A percentile compares a stretch with the other conserved stretches of the same genome.
Evolutionary conservation across 2,329 filamentous ascomycete species (phyloP).

Genomic region (Zasmidium citrigriseum): DNA sequence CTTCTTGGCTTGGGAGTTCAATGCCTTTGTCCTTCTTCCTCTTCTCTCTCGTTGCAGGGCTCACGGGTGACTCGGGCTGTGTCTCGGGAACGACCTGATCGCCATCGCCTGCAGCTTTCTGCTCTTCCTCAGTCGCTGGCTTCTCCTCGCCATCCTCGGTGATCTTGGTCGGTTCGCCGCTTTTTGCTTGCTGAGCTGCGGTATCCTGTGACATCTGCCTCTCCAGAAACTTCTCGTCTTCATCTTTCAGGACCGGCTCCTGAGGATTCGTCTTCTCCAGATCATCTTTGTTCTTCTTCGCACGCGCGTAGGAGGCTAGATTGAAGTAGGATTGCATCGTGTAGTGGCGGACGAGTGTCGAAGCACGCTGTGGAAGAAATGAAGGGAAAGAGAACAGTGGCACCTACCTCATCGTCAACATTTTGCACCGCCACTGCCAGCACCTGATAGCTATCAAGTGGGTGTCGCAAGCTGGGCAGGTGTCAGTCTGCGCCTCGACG

Average conservation of each 20-base stretch:
- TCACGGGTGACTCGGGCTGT: constrained; percentile 19
- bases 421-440: constrained; percentile 16
- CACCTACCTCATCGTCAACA: constrained; percentile 12
- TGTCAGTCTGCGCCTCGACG: not conserved
- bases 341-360: not conserved
- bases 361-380: not conserved
- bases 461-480: not conserved
- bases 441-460: not conserved
- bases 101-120: constrained; percentile 28
- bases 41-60: constrained; percentile 20
- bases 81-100: constrained; percentile 32
- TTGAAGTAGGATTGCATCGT: constrained; percentile 34
- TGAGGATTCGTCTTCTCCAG: constrained; percentile 37
- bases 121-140: constrained; percentile 24
- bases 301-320: constrained; percentile 36
- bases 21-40: constrained; percentile 32
- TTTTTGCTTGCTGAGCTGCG: constrained; percentile 20
- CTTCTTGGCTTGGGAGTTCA: constrained; percentile 37
- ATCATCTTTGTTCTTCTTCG: constrained; percentile 39
- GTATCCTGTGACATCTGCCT: constrained; percentile 30
- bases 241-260: constrained; percentile 58
- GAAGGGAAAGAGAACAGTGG: constrained; percentile 2
- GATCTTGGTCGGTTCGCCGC: constrained; percentile 18
- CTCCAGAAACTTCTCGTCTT: constrained; percentile 60
- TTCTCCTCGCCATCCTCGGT: constrained; percentile 28